Base-by-base conservation (phyloP, 495 filamentous ascomycete species). In the Talaromyces liani region DNA sequence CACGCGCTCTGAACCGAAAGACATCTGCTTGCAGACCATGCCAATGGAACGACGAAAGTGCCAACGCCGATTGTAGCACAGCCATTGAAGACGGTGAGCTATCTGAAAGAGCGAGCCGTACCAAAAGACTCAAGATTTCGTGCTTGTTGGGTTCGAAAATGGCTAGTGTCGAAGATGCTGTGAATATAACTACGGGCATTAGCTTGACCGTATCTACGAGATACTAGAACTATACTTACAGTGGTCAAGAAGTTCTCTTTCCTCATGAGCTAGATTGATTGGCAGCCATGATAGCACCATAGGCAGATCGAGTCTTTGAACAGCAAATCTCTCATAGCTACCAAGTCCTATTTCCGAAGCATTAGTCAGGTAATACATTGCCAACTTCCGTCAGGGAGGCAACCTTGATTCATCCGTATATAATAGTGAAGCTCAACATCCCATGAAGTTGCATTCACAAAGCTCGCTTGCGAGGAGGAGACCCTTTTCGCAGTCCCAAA, bases 391-490 rank as follows among this genome's bases (percentile, higher is more conserved):
- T 31, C 4, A 58, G 0, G 14, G 27, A 58, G 25, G 2, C 55
- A 58, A 58, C 55, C 55, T 34, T 58, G 55, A 20, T 58, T 58
- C 55, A 58, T 58, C n/a, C 55, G 55, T 34, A 58, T 29, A 18
- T 58, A 58, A 58, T 58, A 24, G 12, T 36, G 55, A 18, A 58
- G 55, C 27, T 58, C 24, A 14, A 58, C 34, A 58, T 58, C 55
- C 55, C 55, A 34, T n/a, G 55, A 34, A 18, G 55, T 36, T 29
- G 55, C 27, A 58, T 58, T 58, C 18, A 58, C 27, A 58, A 58
- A 58, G 55, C 27, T 58, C 27, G 55, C 27, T 31, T 57, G 54
- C 16, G 29, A 31, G 1, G 55, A 33, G 27, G 41, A 58, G 20
- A 58, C 29, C n/a, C 7, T 33, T 33, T 58, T 58, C 29, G 55